Evolutionary conservation across 2,329 filamentous ascomycete genomes (phyloP).

Genomic region (Arthrobotrys pseudoclavata): DNA sequence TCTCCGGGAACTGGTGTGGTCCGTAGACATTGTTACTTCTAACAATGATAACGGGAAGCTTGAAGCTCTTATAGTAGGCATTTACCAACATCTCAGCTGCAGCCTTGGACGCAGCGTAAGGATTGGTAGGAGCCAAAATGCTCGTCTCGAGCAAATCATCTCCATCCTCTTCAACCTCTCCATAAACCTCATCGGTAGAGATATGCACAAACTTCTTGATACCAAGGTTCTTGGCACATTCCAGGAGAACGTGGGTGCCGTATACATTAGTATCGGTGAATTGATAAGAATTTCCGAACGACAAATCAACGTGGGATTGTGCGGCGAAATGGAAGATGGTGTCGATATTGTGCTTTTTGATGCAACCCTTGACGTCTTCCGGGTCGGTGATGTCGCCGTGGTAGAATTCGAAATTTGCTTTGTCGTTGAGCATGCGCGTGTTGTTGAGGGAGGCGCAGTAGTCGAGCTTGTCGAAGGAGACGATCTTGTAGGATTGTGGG

Average conservation of each 20-base stretch:
- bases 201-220: slow-evolving; percentile 83
- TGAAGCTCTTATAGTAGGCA: slow-evolving; percentile 87
- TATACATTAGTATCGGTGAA: slow-evolving; percentile 87
- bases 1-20: slow-evolving; percentile 85
- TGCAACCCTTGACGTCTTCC: slow-evolving; percentile 77
- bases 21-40: slow-evolving; percentile 89
- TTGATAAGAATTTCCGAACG: slow-evolving; percentile 84
- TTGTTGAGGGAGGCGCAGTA: slow-evolving; percentile 87
- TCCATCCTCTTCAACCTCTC: slow-evolving; percentile 79
- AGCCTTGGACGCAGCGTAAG: slow-evolving; percentile 84
- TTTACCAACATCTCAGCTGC: slow-evolving; percentile 88
- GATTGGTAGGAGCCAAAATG: slow-evolving; percentile 83
- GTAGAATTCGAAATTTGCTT: slow-evolving; percentile 82
- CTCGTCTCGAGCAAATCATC: slow-evolving; percentile 80
- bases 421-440: slow-evolving; percentile 76
- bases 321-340: slow-evolving; percentile 87
- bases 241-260: slow-evolving; percentile 84
- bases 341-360: slow-evolving; percentile 80
- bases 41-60: slow-evolving; percentile 82
- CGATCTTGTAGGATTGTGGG: slow-evolving; percentile 79
- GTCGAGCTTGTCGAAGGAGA: slow-evolving; percentile 87
- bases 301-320: slow-evolving; percentile 86
- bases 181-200: slow-evolving; percentile 88
- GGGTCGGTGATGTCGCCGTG: slow-evolving; percentile 83
- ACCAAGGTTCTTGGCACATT: slow-evolving; percentile 79